phyloP scores from a whole-genome alignment of 371 early-diverging fungal species.

The Lichtheimia ramosa region DNA sequence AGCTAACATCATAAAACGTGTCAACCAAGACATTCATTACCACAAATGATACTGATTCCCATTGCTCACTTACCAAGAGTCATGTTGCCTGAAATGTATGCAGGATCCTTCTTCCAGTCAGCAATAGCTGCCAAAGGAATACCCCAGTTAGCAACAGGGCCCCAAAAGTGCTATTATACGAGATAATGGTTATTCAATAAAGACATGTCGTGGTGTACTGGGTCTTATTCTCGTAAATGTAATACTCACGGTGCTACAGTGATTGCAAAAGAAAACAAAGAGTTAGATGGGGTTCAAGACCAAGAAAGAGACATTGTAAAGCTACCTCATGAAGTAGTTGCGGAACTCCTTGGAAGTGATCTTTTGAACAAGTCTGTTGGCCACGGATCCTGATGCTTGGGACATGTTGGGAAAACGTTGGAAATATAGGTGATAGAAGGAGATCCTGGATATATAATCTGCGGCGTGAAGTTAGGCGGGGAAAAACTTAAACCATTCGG shows the following conservation, averaged over 20 bases:
- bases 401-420: conserved; percentile 45
- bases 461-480: too few species aligned
- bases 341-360: conserved; percentile 74
- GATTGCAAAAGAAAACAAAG: not conserved
- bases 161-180: conserved; percentile 81
- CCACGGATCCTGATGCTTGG: conserved; percentile 55
- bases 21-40: not conserved
- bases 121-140: conserved; percentile 95
- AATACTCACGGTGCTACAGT: conserved; percentile 42
- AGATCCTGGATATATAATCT: not conserved
- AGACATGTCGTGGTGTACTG: too few species aligned
- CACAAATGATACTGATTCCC: not conserved
- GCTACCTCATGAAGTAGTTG: conserved; percentile 75
- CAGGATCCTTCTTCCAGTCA: conserved; percentile 90
- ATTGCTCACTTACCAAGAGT: conserved; percentile 61
- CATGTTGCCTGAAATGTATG: conserved; percentile 95
- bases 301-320: too few species aligned
- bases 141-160: conserved; percentile 97
- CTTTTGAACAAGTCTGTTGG: conserved; percentile 54
- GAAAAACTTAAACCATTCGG: too few species aligned
- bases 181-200: not conserved
- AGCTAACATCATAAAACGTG: conserved; percentile 31
- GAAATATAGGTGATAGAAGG: conserved; percentile 6
- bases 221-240: too few species aligned
- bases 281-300: too few species aligned